Evolutionary conservation across 345 rosid species (phyloP), one percentile per base, ranked within the genome.

Genomic region (Aethionema arabicum): DNA sequence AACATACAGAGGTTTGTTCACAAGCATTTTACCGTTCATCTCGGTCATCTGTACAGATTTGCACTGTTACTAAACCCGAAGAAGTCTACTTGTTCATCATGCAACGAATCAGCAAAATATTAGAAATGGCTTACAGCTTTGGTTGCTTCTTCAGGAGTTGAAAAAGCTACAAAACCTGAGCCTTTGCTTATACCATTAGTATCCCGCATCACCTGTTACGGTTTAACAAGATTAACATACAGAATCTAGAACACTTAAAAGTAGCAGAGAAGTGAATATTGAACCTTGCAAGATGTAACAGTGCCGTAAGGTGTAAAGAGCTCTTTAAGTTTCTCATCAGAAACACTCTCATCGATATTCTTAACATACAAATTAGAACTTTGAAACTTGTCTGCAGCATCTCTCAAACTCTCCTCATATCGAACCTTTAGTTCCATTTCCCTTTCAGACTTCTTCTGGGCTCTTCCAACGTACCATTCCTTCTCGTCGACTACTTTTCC

Each of bases 401-500:
- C 97, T 78, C 71, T 85, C 80, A 85, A 66, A 53, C 72, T 89
- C 82, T 83, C 93, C 80, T 92, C 98, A 80, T 76, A 83, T 42
- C 72, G 78, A 39, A 46, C 65, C 65, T 81, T 89, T 15, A 92
- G 65, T 71, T 92, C 96, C 6, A 16, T 52, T 72, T 87, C 95
- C 77, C 98, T 84, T 48, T 89, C 96, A 69, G 77, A 82, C 69
- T 86, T 91, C 80, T 88, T 91, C 72, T 81, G 91, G 32, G 96
- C 98, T 76, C 86, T 88, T 52, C 95, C 98, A 57, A 91, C 96
- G 67, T 62, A 88, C 98, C 95, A 91, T 61, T 91, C 92, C 70
- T 86, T 88, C 8, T 85, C 98, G 36, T 85, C 95, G 76, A 82
- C 32, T 61, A 80, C 83, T 50, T 77, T 80, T 6, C 96, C 96